Base-by-base conservation (phyloP, 495 filamentous ascomycete genomes). In the Articulospora tetracladia region DNA sequence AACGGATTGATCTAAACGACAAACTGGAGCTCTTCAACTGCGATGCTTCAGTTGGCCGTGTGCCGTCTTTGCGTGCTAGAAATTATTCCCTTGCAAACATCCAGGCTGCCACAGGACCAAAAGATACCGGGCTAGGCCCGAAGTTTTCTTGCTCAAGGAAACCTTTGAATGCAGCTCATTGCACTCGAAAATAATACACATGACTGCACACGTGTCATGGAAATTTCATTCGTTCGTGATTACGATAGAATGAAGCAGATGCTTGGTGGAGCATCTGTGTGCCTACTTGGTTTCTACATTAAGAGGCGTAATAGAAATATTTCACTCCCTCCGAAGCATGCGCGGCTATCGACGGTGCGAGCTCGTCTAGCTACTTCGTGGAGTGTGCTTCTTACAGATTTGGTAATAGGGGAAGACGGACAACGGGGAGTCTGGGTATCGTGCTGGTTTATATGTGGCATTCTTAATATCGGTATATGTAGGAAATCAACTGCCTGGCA, bases 401-500 rank as follows among this genome's bases (percentile, higher is more conserved):
- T 22, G 4, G 10, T 22, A 25, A 2, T n/a, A n/a, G n/a, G n/a
- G n/a, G n/a, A n/a, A n/a, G n/a, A n/a, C 6, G 19, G 53, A 41
- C 32, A 55, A 39, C 41, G 27, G 53, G 53, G 53, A 55, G 28
- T 55, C 53, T 55, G 53, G 28, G 53, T 39, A 34, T 22, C 23
- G 32, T 1, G 22, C 23, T 36, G 32, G 53, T 27, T 32, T 39
- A 11, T 23, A 22, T 13, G 32, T 36, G n/a, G 27, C 17, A 11
- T 32, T 11, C 13, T 32, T 11, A 27, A 53, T 6, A 32, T n/a
- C 20, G 6, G 20, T 55, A 36, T 15, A 24, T 36, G 28, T 23
- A 24, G 22, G 13, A 22, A 55, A 55, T 55, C 32, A 36, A 41
- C 53, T 27, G 53, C 53, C 41, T 17, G 20, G 53, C 53, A 19